Base-by-base conservation (phyloP, 164 flowering plant genomes). In the Vitis rotundifolia region DNA sequence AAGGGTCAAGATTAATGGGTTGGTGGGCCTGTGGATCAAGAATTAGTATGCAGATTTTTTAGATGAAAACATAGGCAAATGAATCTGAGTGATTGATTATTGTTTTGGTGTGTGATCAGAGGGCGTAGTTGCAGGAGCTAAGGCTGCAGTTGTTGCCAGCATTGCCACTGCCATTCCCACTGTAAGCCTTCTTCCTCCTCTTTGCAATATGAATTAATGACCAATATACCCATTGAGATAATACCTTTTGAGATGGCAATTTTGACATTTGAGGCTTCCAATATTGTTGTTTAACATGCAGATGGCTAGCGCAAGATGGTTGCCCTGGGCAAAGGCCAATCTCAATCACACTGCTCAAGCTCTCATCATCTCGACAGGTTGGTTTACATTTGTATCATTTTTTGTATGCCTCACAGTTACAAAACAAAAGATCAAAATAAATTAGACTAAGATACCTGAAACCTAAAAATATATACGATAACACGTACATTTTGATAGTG, bases 261-360 rank as follows among this genome's bases (percentile, higher is more conserved):
- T 22, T 22, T 22, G 26, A 22, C 26, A 22, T 22, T 1, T 22
- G 2, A 22, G 2, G 26, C 26, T 22, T 22, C 26, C 2, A 22
- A 22, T 22, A 22, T 22, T 1, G n/a, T 12, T 56, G 13, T 14
- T 53, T 53, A 1, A 48, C 8, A n/a, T 85, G 83, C 84, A 93
- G 98, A 29, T 91, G 57, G 94, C 94, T 54, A 88, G 97, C 78
- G 93, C 71, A 64, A 91, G 83, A 80, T 84, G 87, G 94, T 73
- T 88, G 70, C 97, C 96, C 28, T 93, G 98, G 98, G 98, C 97
- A 22, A 91, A 83, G 76, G 88, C 96, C 44, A 75, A 93, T 72
- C 94, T 93, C 44, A 93, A 93, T 72, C 91, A 70, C 81, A 87
- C 96, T 54, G 98, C 97, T 57, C 97, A 93, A 71, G 97, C 97